Conservation (phyloP, 2,329 filamentous ascomycete species). For the Plenodomus biglobosus region DNA sequence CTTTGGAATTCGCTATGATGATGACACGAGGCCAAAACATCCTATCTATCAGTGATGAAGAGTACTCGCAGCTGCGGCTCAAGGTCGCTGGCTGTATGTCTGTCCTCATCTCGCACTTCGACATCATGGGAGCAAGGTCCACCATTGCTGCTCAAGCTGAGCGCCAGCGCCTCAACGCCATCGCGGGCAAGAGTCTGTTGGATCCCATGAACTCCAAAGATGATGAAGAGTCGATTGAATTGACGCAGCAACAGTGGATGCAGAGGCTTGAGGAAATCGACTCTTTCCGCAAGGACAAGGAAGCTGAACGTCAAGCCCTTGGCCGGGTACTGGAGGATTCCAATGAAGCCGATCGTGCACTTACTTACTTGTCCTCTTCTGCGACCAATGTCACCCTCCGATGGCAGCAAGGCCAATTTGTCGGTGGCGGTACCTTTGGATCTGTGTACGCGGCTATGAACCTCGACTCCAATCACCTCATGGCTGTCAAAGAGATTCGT, state of each 20-base stretch:
- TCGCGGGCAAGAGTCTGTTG: constrained; percentile 73
- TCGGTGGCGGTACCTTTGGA: constrained; percentile 94
- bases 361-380: constrained; percentile 90
- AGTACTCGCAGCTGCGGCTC: constrained; percentile 77
- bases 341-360: constrained; percentile 91
- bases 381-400: constrained; percentile 93
- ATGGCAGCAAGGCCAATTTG: constrained; percentile 98
- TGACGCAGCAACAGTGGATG: constrained; percentile 75
- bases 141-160: constrained; percentile 92
- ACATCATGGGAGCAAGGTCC: constrained; percentile 96
- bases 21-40: constrained; percentile 96
- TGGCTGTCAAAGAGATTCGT: constrained; percentile 98
- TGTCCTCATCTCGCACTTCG: constrained; percentile 94
- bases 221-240: constrained; percentile 80
- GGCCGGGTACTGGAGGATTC: constrained; percentile 90
- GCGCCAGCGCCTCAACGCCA: constrained; percentile 80
- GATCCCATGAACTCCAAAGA: constrained; percentile 74
- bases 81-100: constrained; percentile 99
- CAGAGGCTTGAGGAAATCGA: constrained; percentile 75
- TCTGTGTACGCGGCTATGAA: constrained; percentile 98
- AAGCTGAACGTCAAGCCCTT: constrained; percentile 82
- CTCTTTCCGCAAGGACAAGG: constrained; percentile 72
- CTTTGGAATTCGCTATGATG: constrained; percentile 93
- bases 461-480: constrained; percentile 89
- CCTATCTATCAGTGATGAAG: constrained; percentile 81